These are phyloP conservation scores for Piper betle DNA, from an alignment of 164 flowering plant genomes.

Conservation along the genomic window DNA sequence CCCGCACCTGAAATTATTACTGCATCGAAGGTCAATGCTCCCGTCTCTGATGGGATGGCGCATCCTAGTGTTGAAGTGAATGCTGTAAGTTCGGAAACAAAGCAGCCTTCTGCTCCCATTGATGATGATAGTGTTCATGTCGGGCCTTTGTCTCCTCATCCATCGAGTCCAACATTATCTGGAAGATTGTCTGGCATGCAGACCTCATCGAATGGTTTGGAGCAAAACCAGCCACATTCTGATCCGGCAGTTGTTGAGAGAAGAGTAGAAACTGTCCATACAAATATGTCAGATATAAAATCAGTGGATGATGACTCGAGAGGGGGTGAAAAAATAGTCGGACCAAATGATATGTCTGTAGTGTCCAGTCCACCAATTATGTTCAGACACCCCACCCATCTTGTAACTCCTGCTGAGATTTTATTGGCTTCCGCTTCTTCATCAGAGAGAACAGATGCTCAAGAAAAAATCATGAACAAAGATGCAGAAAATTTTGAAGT, in stretches of 20 bases:
- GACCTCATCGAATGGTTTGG: conserved; percentile 34
- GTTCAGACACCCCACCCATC: conserved; percentile 78
- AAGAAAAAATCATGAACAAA: conserved; percentile 39
- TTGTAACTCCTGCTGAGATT: conserved; percentile 84
- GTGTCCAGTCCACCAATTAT: conserved; percentile 23
- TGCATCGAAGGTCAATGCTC: conserved; percentile 2
- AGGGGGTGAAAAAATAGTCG: conserved; percentile 29
- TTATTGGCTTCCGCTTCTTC: conserved; percentile 47
- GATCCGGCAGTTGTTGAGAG: conserved; percentile 32
- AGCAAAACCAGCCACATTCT: conserved; percentile 22
- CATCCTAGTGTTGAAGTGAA: conserved; percentile 18
- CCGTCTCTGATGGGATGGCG: conserved; percentile 26
- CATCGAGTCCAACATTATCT: conserved; percentile 62
- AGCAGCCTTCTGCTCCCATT: conserved; percentile 20
- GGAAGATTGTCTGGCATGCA: conserved; percentile 40
- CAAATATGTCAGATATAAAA: conserved; percentile 27
- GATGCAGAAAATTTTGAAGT: conserved; percentile 45
- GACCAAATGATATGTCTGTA: conserved; percentile 34
- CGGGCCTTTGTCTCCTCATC: conserved; percentile 26
- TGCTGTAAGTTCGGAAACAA: conserved; percentile 24
- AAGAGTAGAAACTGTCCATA: conserved; percentile 31
- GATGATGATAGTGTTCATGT: conserved; percentile 23
- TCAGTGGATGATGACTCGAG: conserved; percentile 25
- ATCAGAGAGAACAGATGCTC: conserved; percentile 37
- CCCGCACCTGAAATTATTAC: background rate